A percentile compares a stretch with the other conserved stretches of the same genome.
phyloP scores from a whole-genome alignment of 2,329 filamentous ascomycete genomes.

The Alternaria brassicicola region DNA sequence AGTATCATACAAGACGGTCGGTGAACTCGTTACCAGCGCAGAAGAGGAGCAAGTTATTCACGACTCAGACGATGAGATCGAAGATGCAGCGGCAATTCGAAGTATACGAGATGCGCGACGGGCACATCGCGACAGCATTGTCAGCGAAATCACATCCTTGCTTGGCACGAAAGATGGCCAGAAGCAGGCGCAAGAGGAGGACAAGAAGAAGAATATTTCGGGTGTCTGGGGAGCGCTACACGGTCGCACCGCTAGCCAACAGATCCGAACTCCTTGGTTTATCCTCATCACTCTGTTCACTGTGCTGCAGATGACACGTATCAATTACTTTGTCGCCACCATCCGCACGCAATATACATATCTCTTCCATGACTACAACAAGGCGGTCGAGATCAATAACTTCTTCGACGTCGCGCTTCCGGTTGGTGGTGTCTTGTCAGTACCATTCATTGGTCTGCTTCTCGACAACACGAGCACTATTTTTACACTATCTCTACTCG shows the following conservation, averaged over 20 bases:
- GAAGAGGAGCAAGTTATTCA: slow-evolving; percentile 60
- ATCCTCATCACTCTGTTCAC: slow-evolving; percentile 84
- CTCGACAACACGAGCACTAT: slow-evolving; percentile 79
- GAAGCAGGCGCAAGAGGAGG: slow-evolving; percentile 68
- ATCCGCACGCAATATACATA: slow-evolving; percentile 81
- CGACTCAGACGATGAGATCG: slow-evolving; percentile 61
- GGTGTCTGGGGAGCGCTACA: slow-evolving; percentile 91
- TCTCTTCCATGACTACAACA: slow-evolving; percentile 67
- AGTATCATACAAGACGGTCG: slow-evolving; percentile 63
- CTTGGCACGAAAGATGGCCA: slow-evolving; percentile 70
- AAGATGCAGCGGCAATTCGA: slow-evolving; percentile 55
- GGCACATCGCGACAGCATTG: slow-evolving; percentile 65
- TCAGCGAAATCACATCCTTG: slow-evolving; percentile 74
- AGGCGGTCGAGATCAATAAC: slow-evolving; percentile 74
- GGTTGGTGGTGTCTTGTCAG: slow-evolving; percentile 79
- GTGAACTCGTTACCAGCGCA: slow-evolving; percentile 78
- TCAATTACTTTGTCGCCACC: slow-evolving; percentile 94
- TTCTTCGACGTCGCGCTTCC: slow-evolving; percentile 89
- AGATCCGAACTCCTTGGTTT: slow-evolving; percentile 84
- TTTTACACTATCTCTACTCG: slow-evolving; percentile 72
- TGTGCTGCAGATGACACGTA: slow-evolving; percentile 68
- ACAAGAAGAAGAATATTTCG: slow-evolving; percentile 70
- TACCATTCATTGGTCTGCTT: slow-evolving; percentile 82
- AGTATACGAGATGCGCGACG: slow-evolving; percentile 61
- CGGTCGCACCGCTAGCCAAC: slow-evolving; percentile 69